A percentile compares a stretch with the other conserved stretches of the same genome.
phyloP scores from a whole-genome alignment of 495 filamentous ascomycete species.

The Pseudomonodictys pantanalensis region DNA sequence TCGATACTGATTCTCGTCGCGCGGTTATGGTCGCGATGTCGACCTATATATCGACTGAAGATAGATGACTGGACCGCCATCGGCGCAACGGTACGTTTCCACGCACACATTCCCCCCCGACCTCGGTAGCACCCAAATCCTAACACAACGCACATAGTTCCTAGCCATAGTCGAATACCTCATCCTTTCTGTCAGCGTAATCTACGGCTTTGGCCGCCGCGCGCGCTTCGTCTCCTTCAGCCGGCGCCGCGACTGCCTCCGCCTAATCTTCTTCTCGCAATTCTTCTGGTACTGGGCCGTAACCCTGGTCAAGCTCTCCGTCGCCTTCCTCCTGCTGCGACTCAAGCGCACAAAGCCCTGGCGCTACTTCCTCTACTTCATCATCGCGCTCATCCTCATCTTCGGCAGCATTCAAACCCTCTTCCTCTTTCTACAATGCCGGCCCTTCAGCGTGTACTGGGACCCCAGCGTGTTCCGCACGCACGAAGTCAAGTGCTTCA shows the following conservation, averaged over 20 bases:
- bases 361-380: constrained; percentile 32
- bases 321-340: constrained; percentile 38
- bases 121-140: not conserved
- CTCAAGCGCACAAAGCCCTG: constrained; percentile 33
- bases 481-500: constrained; percentile 32
- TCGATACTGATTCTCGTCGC: constrained; percentile 13
- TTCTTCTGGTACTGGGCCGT: constrained; percentile 26
- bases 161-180: constrained; percentile 24
- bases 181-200: constrained; percentile 8
- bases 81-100: constrained; percentile 13
- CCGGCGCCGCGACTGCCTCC: constrained; percentile 10
- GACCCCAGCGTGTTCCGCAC: constrained; percentile 24
- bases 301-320: constrained; percentile 37
- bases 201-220: constrained; percentile 20
- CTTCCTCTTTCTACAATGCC: constrained; percentile 38
- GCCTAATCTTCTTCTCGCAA: constrained; percentile 34
- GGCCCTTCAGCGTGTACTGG: constrained; percentile 38
- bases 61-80: constrained; percentile 24
- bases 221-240: constrained; percentile 13
- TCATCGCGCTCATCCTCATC: constrained; percentile 26
- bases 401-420: constrained; percentile 10
- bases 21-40: constrained; percentile 18
- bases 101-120: not conserved
- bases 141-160: constrained; percentile 9
- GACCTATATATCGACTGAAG: constrained; percentile 5